Base-by-base conservation (phyloP, 2,329 filamentous ascomycete species). In the Ceratocystis cacaofunesta region DNA sequence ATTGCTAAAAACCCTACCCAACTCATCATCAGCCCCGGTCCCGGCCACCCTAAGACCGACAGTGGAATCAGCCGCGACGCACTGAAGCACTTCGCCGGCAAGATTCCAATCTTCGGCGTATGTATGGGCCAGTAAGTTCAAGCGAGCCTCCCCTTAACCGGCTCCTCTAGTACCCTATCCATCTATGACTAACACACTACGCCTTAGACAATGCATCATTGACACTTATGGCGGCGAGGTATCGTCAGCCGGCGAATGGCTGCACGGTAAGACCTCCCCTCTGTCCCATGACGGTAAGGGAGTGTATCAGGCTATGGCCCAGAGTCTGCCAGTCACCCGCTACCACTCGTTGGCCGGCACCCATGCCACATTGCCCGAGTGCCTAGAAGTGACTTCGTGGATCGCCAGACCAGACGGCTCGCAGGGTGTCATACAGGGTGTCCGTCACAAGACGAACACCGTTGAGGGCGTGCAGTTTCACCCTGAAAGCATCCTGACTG, bases 401-500 rank as follows among this genome's bases (percentile, higher is more conserved):
- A 90, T 94, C 65, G 82, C 85, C 41, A 84, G 84, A 69, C 85
- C 86, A 17, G 89, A 92, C 72, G 86, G 86, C 63, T 85, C 84
- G 36, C 90, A 88, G 69, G 89, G 89, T 36, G 85, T 97, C 67
- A 99, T 99, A 70, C 96, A 97, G 88, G 94, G 94, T 60, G 89
- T 99, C 58, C 86, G 94, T 58, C 94, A 99, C 78, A 96, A 92
- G 78, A 84, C 94, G 72, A 88, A 87, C 71, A 83, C 89, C 1
- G 81, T 97, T n/a, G 94, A 99, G 75, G 94, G 92, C 50, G 94
- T 99, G 17, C 94, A 99, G 73, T 99, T 97, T 71, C 94, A 99
- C 71, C 94, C 94, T 0, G 94, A 99, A 76, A 97, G 92, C 74
- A 99, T 99, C 66, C 78, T 99, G 63, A 96, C 92, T 0, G 90